Percentiles rank a stretch among this genome's conserved stretches.
phyloP scores from a whole-genome alignment of 768 basidiomycete genomes.

The Tricholomella constricta region DNA sequence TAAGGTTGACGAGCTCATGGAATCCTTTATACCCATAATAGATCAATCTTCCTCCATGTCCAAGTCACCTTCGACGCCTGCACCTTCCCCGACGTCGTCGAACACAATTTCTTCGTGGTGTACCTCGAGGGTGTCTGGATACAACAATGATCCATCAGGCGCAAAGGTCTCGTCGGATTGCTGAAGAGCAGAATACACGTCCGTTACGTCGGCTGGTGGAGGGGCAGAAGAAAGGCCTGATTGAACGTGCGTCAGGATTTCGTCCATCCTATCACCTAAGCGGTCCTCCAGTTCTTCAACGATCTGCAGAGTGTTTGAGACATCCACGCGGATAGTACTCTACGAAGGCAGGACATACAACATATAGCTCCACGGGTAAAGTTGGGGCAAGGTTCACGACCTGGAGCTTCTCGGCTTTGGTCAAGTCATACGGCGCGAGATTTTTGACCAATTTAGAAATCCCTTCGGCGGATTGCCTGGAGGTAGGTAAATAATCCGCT shows the following conservation, averaged over 20 bases:
- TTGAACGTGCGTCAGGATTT: conserved; percentile 62
- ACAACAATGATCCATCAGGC: background rate
- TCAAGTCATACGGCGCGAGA: conserved; percentile 70
- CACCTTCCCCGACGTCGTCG: conserved; percentile 68
- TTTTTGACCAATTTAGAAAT: conserved; percentile 67
- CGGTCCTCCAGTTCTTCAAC: conserved; percentile 91
- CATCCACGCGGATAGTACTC: background rate
- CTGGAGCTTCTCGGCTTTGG: conserved; percentile 91
- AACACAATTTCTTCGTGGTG: conserved; percentile 57
- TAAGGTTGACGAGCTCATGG: too few species aligned
- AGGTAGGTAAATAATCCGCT: conserved; percentile 70
- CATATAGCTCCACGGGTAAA: conserved; percentile 83
- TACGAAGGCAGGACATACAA: conserved; percentile 53
- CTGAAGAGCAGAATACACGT: conserved; percentile 1
- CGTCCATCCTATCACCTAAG: conserved; percentile 67
- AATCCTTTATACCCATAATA: background rate
- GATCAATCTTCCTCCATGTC: conserved; percentile 64
- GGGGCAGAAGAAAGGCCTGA: conserved; percentile 32
- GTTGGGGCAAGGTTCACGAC: conserved; percentile 89
- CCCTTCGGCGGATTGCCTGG: conserved; percentile 61
- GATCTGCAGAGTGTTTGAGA: conserved; percentile 49
- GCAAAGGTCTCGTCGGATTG: background rate
- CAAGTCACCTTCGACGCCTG: conserved; percentile 69
- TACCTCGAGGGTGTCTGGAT: conserved; percentile 22
- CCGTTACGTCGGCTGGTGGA: background rate